phyloP scores from a whole-genome alignment of 768 basidiomycete genomes.

The Mrakia blollopis region DNA sequence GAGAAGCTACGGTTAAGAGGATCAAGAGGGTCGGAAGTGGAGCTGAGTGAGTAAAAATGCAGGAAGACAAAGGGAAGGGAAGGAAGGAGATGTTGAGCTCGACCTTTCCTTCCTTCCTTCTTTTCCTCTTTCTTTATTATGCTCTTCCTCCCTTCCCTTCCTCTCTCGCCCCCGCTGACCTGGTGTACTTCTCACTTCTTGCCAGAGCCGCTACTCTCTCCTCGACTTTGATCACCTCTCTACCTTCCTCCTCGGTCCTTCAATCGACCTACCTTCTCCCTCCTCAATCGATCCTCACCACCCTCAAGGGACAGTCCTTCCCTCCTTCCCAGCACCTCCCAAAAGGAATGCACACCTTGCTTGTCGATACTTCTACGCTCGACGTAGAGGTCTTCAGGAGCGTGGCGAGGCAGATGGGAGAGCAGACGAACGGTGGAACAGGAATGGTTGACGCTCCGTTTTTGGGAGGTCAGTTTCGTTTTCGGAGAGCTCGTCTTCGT shows the following conservation, averaged over 20 bases:
- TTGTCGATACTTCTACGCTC: constrained; percentile 12
- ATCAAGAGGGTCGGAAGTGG: constrained; percentile 20
- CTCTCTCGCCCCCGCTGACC: constrained; percentile 16
- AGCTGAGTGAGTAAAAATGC: constrained; percentile 17
- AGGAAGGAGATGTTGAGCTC: constrained; percentile 5
- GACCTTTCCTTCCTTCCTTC: neutral
- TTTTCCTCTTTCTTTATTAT: no score
- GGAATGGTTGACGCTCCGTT: constrained; percentile 21
- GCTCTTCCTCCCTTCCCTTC: constrained; percentile 3
- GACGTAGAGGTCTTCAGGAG: constrained; percentile 32
- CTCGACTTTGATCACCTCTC: constrained; percentile 30
- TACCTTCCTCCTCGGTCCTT: constrained; percentile 32
- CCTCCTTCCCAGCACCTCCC: constrained; percentile 33
- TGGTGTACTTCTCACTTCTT: neutral
- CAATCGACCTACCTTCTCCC: constrained; percentile 34
- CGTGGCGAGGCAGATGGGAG: constrained; percentile 24
- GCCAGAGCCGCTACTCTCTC: constrained; percentile 25
- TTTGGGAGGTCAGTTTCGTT: neutral
- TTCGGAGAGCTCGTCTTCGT: neutral
- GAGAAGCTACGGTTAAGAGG: neutral
- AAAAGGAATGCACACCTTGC: constrained; percentile 34
- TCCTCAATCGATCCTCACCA: constrained; percentile 30
- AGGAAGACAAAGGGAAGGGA: neutral
- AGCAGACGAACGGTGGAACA: constrained; percentile 16
- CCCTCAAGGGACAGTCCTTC: constrained; percentile 34